Evolutionary conservation across 2,329 filamentous ascomycete species (phyloP).

Genomic region (Phoma sp.): DNA sequence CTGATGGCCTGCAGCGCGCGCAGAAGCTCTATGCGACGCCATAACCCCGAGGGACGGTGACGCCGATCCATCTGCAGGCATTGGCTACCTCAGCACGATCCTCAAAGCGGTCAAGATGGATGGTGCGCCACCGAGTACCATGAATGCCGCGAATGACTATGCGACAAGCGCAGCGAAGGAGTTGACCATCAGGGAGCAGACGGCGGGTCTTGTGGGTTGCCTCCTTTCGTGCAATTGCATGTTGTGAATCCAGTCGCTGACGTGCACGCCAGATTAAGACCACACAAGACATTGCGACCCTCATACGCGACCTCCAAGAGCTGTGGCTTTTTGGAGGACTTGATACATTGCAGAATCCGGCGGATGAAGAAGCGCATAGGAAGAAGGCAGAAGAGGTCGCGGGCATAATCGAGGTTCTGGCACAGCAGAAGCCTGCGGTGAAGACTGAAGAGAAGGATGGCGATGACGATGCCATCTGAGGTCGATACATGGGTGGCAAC

Average conservation of each 20-base stretch:
- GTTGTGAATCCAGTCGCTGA: not conserved
- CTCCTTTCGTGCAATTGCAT: not conserved
- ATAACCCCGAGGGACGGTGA: slow-evolving; percentile 54
- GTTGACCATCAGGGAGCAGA: slow-evolving; percentile 65
- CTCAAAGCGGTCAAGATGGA: slow-evolving; percentile 59
- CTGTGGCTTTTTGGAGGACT: slow-evolving; percentile 71
- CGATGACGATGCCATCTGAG: not conserved
- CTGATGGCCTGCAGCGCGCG: slow-evolving; percentile 39
- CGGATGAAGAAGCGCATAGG: slow-evolving; percentile 31
- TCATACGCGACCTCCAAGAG: slow-evolving; percentile 69
- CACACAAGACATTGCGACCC: slow-evolving; percentile 65
- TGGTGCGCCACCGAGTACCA: slow-evolving; percentile 45
- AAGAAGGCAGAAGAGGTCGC: slow-evolving; percentile 24
- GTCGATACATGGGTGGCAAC: not conserved
- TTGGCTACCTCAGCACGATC: slow-evolving; percentile 59
- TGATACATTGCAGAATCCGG: slow-evolving; percentile 56
- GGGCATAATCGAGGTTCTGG: slow-evolving; percentile 22
- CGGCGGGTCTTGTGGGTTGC: slow-evolving; percentile 59
- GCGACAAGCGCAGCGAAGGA: slow-evolving; percentile 63
- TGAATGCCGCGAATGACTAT: slow-evolving; percentile 53
- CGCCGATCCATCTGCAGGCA: slow-evolving; percentile 28
- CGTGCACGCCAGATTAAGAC: slow-evolving; percentile 57
- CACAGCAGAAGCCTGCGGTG: slow-evolving; percentile 14
- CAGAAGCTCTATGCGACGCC: slow-evolving; percentile 48
- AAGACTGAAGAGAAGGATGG: not conserved